phyloP scores from a whole-genome alignment of 2,329 filamentous ascomycete species.

The Exophiala sp. region DNA sequence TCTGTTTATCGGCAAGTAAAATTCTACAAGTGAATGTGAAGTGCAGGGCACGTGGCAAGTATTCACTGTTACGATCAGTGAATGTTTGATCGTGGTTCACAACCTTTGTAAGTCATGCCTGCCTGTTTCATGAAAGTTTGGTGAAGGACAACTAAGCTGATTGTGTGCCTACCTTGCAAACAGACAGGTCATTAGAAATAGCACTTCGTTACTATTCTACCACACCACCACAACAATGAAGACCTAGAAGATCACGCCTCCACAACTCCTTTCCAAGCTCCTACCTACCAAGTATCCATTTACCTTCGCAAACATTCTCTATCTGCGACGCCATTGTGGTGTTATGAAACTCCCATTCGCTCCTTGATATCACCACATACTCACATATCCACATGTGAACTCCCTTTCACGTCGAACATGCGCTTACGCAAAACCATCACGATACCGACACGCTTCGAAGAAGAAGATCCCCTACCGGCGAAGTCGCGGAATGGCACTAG shows the following conservation, averaged over 20 bases:
- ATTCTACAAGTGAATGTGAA: background rate
- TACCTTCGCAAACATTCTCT: no score
- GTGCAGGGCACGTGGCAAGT: background rate
- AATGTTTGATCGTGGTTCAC: background rate
- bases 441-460: slow-evolving; percentile 32
- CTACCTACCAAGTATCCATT: background rate
- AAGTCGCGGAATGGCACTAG: slow-evolving; percentile 16
- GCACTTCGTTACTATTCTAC: background rate
- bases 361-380: background rate
- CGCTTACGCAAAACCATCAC: slow-evolving; percentile 34
- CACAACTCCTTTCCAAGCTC: background rate
- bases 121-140: background rate
- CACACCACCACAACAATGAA: background rate
- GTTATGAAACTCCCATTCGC: background rate
- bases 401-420: slow-evolving; percentile 28
- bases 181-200: background rate
- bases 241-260: background rate
- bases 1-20: no score
- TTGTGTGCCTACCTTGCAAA: background rate
- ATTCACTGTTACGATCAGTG: slow-evolving; percentile 1
- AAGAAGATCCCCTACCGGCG: slow-evolving; percentile 23
- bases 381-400: slow-evolving; percentile 22
- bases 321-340: no score
- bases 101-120: slow-evolving; percentile 3
- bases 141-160: slow-evolving; percentile 3